These are phyloP conservation scores for Spizellomyces punctatus DNA, from an alignment of 192 early-diverging fungal genomes.

Conservation along the genomic window DNA sequence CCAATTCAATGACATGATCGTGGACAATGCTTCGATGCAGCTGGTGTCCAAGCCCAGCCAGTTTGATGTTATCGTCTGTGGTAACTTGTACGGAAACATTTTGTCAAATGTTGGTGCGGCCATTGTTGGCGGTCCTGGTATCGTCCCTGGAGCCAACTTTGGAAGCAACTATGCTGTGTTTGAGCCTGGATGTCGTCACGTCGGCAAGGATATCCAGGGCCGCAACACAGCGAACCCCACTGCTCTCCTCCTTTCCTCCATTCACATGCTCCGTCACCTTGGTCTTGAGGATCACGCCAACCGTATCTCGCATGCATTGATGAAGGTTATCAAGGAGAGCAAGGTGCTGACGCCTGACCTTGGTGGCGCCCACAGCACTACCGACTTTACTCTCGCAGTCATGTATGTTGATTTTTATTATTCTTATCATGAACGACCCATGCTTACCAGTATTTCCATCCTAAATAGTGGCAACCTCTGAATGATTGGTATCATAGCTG, in stretches of 20 bases:
- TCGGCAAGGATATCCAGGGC: conserved; percentile 94
- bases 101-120: conserved; percentile 98
- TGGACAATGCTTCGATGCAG: conserved; percentile 99
- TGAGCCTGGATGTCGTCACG: conserved; percentile 98
- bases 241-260: conserved; percentile 87
- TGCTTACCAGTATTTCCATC: neutral
- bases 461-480: conserved; percentile 12
- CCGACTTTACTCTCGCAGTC: conserved; percentile 91
- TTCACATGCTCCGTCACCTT: conserved; percentile 96
- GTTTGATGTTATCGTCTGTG: conserved; percentile 99
- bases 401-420: conserved; percentile 47
- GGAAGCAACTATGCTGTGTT: conserved; percentile 97
- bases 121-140: conserved; percentile 92
- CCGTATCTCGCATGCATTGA: conserved; percentile 87
- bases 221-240: conserved; percentile 96
- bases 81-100: conserved; percentile 99
- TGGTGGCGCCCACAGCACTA: conserved; percentile 83
- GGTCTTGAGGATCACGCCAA: conserved; percentile 87
- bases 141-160: conserved; percentile 97
- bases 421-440: neutral
- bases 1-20: conserved; percentile 98
- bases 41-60: conserved; percentile 96
- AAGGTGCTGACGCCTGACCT: conserved; percentile 83
- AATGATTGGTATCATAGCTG: neutral
- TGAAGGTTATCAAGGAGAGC: conserved; percentile 83